Conservation (phyloP, 1,284 basidiomycete genomes). For the Ustilago loliicola region DNA sequence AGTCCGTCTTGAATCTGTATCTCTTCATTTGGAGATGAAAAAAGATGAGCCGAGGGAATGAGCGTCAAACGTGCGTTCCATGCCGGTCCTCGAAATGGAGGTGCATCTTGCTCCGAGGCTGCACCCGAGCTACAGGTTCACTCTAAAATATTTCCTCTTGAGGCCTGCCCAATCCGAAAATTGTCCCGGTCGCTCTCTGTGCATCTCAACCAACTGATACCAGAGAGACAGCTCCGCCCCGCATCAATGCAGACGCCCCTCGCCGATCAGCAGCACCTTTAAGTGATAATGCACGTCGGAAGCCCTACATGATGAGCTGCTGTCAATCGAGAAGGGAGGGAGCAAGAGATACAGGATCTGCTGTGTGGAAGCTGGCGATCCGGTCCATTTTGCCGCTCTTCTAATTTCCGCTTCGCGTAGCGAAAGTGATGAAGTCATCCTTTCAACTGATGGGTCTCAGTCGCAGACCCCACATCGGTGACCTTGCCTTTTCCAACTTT, state of each 20-base stretch:
- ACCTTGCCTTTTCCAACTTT: background rate
- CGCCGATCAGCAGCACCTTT: constrained; percentile 6
- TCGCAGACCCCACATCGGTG: background rate
- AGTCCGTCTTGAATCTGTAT: too few relatives aligned
- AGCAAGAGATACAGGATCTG: too few relatives aligned
- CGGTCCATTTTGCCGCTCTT: background rate
- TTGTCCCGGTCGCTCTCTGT: background rate
- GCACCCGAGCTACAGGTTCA: constrained; percentile 30
- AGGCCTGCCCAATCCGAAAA: background rate
- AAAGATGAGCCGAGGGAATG: background rate
- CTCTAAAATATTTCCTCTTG: constrained; percentile 5
- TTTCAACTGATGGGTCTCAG: constrained; percentile 1
- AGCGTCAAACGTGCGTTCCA: constrained; percentile 12
- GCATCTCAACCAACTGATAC: background rate
- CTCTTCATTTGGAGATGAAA: constrained; percentile 3
- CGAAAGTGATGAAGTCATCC: background rate
- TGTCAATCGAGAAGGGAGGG: too few relatives aligned
- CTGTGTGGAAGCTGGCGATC: constrained; percentile 6
- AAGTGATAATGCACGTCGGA: constrained; percentile 4
- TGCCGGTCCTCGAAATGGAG: constrained; percentile 10
- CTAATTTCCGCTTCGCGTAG: background rate
- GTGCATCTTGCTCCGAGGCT: constrained; percentile 21
- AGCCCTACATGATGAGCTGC: background rate
- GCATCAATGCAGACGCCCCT: background rate
- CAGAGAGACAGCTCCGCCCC: background rate